Evolutionary conservation across 768 basidiomycete species (phyloP).

Genomic region (Pisolithus tinctorius): DNA sequence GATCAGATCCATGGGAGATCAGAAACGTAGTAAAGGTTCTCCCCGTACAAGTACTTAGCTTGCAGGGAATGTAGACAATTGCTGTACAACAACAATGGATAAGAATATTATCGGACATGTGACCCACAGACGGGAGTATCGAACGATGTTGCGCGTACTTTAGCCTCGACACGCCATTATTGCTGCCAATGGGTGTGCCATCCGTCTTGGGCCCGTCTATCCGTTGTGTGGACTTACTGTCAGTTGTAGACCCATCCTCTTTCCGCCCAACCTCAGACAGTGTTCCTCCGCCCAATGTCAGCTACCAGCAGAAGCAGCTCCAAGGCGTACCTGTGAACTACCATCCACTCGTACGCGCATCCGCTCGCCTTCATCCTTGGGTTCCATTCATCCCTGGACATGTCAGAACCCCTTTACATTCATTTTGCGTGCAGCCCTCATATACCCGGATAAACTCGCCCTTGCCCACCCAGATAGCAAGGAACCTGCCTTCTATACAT

Average conservation of each 20-base stretch:
- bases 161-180: too few species aligned
- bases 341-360: slow-evolving; percentile 58
- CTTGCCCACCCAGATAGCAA: slow-evolving; percentile 62
- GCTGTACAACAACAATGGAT: too few species aligned
- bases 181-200: not conserved
- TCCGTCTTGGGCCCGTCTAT: not conserved
- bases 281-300: slow-evolving; percentile 48
- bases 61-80: too few species aligned
- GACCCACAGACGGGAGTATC: too few species aligned
- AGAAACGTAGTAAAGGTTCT: too few species aligned
- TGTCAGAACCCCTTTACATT: slow-evolving; percentile 70
- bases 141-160: too few species aligned
- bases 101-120: too few species aligned
- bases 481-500: slow-evolving; percentile 61
- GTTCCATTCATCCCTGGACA: not conserved
- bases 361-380: not conserved
- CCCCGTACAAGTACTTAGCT: too few species aligned
- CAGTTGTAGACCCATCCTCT: not conserved
- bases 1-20: too few species aligned
- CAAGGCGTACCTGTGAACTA: slow-evolving; percentile 42
- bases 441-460: slow-evolving; percentile 74
- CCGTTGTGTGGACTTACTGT: not conserved
- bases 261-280: slow-evolving; percentile 62
- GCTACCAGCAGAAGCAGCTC: slow-evolving; percentile 40
- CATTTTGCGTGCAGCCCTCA: slow-evolving; percentile 67